Base-by-base conservation (phyloP, 2,329 filamentous ascomycete species). In the Annulohypoxylon truncatum region DNA sequence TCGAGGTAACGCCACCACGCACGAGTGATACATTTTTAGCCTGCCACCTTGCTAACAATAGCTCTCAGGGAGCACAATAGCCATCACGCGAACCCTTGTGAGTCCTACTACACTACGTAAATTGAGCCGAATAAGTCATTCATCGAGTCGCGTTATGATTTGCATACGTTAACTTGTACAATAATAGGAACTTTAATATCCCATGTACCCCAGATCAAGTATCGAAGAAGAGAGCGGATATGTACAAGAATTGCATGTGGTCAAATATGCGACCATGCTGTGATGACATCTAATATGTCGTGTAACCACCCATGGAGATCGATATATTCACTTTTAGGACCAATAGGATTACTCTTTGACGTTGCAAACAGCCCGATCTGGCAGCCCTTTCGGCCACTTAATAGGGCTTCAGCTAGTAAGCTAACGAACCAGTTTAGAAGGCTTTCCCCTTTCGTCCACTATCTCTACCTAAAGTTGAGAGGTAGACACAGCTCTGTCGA, bases 281-380 rank as follows among this genome's bases (percentile, higher is more conserved):
- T n/a, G n/a, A n/a, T 2, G 35, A 31, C 15, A 29, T 38, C 24
- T 50, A 4, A 44, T 35, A 58, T 42, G 54, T 38, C 6, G 61
- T 64, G 54, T 28, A n/a, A 53, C 44, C 44, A n/a, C 31, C 18
- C 33, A 51, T 44, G 4, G 10, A n/a, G 24, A 13, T 22, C 46
- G 15, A 50, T 53, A 56, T 47, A 44, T 18, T 13, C 20, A 9
- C 20, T 10, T 13, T 29, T 2, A 9, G 15, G 31, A 38, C 61
- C 40, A 58, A 58, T 58, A 12, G 8, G 10, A 9, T 18, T 15
- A 1, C 20, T 10, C 15, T 12, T 24, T 10, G 10, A 47, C 20
- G 18, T 42, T 26, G 58, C 58, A 50, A 28, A 9, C 26, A 24
- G 22, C 26, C 52, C 46, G 15, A 54, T 54, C 15, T 38, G 20